Conservation (phyloP, 495 filamentous ascomycete species). For the Saxophila tyrrhenica region DNA sequence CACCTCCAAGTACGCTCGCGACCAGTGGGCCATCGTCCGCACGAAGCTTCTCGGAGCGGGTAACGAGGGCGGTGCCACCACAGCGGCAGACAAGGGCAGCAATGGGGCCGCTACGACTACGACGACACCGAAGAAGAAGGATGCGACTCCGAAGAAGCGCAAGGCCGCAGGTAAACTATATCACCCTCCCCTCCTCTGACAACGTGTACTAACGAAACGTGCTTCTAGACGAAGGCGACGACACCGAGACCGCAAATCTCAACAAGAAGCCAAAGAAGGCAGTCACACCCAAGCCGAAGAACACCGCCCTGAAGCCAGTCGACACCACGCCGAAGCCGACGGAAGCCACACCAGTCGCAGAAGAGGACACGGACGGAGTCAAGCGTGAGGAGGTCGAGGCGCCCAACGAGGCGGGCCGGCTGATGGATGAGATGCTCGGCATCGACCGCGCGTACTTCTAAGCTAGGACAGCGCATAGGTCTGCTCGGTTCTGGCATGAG, state of each 20-base stretch:
- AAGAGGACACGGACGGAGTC: background rate
- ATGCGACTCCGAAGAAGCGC: background rate
- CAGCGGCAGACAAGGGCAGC: background rate
- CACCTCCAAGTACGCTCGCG: conserved; percentile 2
- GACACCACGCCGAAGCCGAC: background rate
- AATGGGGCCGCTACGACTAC: too few relatives aligned
- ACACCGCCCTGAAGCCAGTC: background rate
- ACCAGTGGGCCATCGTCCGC: background rate
- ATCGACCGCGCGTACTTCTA: too few relatives aligned
- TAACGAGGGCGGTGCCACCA: background rate
- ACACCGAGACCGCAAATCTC: background rate
- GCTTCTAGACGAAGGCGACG: background rate
- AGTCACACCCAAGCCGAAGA: background rate
- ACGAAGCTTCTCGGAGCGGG: conserved; percentile 3
- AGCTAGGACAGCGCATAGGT: too few relatives aligned
- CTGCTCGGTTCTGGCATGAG: too few relatives aligned
- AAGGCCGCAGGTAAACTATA: background rate
- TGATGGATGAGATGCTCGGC: background rate
- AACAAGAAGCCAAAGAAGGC: conserved; percentile 1
- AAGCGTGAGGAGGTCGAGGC: conserved; percentile 1
- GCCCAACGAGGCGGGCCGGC: conserved; percentile 1
- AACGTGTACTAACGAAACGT: background rate
- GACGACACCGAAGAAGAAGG: background rate
- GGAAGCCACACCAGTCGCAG: background rate
- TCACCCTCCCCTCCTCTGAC: background rate